A percentile compares a stretch with the other conserved stretches of the same genome.
Conservation (phyloP, 2,329 filamentous ascomycete species). For the Phaeosphaeriaceae sp. region DNA sequence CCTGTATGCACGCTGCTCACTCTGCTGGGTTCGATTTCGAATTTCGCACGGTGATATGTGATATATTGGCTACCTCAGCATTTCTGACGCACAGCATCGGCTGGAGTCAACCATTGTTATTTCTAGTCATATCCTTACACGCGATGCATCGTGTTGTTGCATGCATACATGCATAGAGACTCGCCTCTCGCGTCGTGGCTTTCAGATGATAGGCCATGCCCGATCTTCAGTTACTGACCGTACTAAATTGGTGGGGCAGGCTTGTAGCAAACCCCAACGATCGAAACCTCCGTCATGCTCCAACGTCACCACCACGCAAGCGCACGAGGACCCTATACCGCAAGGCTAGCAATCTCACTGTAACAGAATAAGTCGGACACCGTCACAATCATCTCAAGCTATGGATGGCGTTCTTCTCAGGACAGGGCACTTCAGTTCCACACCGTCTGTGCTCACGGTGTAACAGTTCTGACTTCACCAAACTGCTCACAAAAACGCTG, state of each 20-base stretch:
- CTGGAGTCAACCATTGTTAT: no score
- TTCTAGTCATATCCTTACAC: no score
- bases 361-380: background rate
- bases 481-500: background rate
- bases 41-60: no score
- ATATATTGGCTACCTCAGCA: no score
- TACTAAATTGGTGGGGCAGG: background rate
- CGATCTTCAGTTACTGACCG: background rate
- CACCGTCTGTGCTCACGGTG: background rate
- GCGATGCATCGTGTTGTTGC: no score
- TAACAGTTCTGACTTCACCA: background rate
- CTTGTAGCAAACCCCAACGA: background rate
- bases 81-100: no score
- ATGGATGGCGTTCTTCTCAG: background rate
- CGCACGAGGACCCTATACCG: background rate
- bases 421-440: background rate
- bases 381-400: background rate
- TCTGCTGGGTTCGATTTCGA: no score
- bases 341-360: background rate
- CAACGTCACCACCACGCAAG: background rate
- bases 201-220: no score
- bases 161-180: no score
- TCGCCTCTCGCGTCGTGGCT: no score
- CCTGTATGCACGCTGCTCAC: no score
- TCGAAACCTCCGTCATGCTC: background rate